Percentiles rank a stretch among this genome's conserved stretches.
phyloP scores from a whole-genome alignment of 352 stramenopile genomes.

The Saprolegnia parasitica region DNA sequence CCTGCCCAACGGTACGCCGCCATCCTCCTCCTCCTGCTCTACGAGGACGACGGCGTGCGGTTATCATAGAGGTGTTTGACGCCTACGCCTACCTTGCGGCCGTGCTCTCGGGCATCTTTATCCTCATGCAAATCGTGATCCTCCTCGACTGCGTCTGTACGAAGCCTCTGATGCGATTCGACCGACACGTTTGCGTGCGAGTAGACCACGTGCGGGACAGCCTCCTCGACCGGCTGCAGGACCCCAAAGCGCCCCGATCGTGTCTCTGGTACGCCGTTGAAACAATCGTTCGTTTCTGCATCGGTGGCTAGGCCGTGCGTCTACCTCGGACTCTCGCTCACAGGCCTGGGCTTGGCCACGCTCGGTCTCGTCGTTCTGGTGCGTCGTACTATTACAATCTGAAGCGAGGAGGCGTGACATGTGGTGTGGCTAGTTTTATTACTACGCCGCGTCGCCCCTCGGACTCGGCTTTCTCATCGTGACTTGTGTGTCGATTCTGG shows the following conservation, averaged over 20 bases:
- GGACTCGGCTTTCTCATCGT: conserved; percentile 82
- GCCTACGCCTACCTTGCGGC: conserved; percentile 17
- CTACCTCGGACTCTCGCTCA: conserved; percentile 63
- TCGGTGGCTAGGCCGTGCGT: conserved; percentile 25
- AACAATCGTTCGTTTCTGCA: background rate
- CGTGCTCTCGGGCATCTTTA: conserved; percentile 22
- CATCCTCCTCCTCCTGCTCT: background rate
- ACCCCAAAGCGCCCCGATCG: background rate
- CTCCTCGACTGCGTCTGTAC: conserved; percentile 27
- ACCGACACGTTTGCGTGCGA: background rate
- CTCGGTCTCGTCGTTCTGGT: conserved; percentile 51
- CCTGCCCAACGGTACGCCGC: conserved; percentile 22
- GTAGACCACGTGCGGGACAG: conserved; percentile 20
- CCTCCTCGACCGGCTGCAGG: conserved; percentile 12
- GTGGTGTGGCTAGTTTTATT: conserved; percentile 62
- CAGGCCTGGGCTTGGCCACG: conserved; percentile 48
- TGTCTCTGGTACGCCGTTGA: background rate
- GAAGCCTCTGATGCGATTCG: background rate
- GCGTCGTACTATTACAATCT: background rate
- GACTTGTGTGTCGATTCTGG: conserved; percentile 67
- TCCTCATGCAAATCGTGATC: conserved; percentile 28
- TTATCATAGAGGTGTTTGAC: conserved; percentile 19
- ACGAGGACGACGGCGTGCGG: background rate
- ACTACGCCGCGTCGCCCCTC: conserved; percentile 76
- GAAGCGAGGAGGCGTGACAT: background rate